Percentiles rank a stretch among this genome's conserved stretches.
Conservation (phyloP, 805 yeast species). For the Blastobotrys americana region DNA sequence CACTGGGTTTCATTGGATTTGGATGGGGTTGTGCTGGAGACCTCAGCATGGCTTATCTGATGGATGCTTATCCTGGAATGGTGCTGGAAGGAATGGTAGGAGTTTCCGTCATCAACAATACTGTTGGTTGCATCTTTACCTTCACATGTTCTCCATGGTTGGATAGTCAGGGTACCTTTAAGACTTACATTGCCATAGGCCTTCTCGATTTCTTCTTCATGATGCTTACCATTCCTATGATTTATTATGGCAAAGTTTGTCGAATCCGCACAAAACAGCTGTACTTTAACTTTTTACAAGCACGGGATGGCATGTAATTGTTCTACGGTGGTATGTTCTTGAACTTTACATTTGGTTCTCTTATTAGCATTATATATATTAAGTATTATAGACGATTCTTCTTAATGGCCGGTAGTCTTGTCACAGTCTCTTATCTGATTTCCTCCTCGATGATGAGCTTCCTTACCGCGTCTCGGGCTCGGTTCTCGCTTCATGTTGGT, state of each 20-base stretch:
- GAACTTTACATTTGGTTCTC: no score
- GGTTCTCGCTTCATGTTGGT: no score
- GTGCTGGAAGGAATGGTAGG: constrained; percentile 51
- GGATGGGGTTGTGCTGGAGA: constrained; percentile 57
- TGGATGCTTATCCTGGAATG: constrained; percentile 50
- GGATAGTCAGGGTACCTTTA: constrained; percentile 42
- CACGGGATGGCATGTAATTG: constrained; percentile 12
- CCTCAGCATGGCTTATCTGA: constrained; percentile 47
- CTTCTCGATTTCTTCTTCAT: constrained; percentile 46
- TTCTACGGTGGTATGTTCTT: no score
- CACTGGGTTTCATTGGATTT: constrained; percentile 48
- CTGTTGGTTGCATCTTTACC: constrained; percentile 57
- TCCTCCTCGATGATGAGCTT: no score
- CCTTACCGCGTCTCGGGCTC: no score
- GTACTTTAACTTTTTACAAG: constrained; percentile 15
- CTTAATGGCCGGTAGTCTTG: no score
- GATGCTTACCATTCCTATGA: constrained; percentile 49
- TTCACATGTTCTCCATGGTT: constrained; percentile 57
- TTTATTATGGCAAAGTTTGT: constrained; percentile 53
- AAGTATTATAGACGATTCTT: no score
- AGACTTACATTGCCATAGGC: constrained; percentile 52
- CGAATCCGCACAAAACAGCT: constrained; percentile 31
- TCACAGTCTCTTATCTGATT: no score
- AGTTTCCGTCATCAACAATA: constrained; percentile 51
- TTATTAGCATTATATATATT: no score